Evolutionary conservation across 768 basidiomycete species (phyloP), one percentile per base, ranked within the genome.

Genomic region (Calvatia gigantea): DNA sequence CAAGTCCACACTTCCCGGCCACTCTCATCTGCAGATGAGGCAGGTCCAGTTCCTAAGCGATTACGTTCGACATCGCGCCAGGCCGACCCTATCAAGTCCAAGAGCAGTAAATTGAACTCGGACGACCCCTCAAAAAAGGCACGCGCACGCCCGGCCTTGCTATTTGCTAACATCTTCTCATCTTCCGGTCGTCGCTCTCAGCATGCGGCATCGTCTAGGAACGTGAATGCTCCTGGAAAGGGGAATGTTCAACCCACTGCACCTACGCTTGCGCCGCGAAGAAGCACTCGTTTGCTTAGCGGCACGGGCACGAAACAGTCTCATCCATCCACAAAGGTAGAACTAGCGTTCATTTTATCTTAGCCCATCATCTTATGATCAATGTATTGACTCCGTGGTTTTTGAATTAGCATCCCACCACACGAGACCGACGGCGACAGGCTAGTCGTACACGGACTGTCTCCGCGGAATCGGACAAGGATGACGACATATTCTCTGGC

Each of bases 121-220:
- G 86, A 86, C 73, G 85, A 87, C 71, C 81, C 84, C 70, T 75
- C 80, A 79, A 89, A 89, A 87, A 91, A 91, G 89, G 89, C 85
- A 89, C 84, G 87, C 85, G 84, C 83, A 80, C 87, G 85, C 84
- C 85, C 85, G 86, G 86, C 84, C 80, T 80, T 88, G 81, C 85
- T 82, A 76, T 83, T 87, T 86, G 79, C 84, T 87, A 88, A 88
- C 77, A 78, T 87, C 79, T 87, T 88, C 87, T 89, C 87, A 88
- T 87, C 85, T 75, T 82, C 83, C 73, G 80, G 81, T 84, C 85
- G 84, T 82, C 80, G 80, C 82, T 82, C 82, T 73, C 86, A 89
- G 86, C 78, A 82, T 68, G 75, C 81, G 70, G 78, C 81, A 72
- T 78, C 84, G 68, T 79, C 85, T 71, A 83, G 81, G 76, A 75